Conservation (phyloP, 805 yeast genomes). For the Kazachstania kunashirensis region DNA sequence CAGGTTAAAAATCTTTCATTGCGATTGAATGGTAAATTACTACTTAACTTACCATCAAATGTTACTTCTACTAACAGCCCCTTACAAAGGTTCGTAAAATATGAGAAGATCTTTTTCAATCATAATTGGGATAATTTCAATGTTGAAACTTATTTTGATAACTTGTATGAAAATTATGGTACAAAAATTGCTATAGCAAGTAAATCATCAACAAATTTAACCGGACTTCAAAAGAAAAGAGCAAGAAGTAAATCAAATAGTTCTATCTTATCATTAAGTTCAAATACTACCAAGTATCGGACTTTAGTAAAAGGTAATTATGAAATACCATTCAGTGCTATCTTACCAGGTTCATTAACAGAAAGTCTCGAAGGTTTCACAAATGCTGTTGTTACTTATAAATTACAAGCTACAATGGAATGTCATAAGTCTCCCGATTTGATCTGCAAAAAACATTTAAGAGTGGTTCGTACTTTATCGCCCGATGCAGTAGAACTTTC, state of each 20-base stretch:
- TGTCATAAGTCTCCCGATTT: constrained; percentile 67
- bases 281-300: constrained; percentile 25
- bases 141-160: constrained; percentile 34
- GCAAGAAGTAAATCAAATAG: constrained; percentile 15
- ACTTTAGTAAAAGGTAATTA: constrained; percentile 66
- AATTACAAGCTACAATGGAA: constrained; percentile 70
- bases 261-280: constrained; percentile 27
- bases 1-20: constrained; percentile 54
- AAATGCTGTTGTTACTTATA: constrained; percentile 64
- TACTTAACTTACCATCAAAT: constrained; percentile 45
- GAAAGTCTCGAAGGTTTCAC: constrained; percentile 89
- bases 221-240: constrained; percentile 15
- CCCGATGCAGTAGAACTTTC: constrained; percentile 81
- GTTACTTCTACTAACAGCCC: constrained; percentile 38
- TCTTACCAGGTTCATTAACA: constrained; percentile 72
- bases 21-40: constrained; percentile 54
- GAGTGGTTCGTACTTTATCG: constrained; percentile 78
- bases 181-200: constrained; percentile 12
- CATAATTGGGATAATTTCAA: constrained; percentile 68
- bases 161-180: constrained; percentile 17
- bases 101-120: constrained; percentile 59
- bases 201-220: constrained; percentile 13
- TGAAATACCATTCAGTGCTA: constrained; percentile 78
- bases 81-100: constrained; percentile 38
- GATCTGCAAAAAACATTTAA: constrained; percentile 58